Evolutionary conservation across 495 filamentous ascomycete genomes (phyloP).

Genomic region (Pyrenopolyporus hunteri): DNA sequence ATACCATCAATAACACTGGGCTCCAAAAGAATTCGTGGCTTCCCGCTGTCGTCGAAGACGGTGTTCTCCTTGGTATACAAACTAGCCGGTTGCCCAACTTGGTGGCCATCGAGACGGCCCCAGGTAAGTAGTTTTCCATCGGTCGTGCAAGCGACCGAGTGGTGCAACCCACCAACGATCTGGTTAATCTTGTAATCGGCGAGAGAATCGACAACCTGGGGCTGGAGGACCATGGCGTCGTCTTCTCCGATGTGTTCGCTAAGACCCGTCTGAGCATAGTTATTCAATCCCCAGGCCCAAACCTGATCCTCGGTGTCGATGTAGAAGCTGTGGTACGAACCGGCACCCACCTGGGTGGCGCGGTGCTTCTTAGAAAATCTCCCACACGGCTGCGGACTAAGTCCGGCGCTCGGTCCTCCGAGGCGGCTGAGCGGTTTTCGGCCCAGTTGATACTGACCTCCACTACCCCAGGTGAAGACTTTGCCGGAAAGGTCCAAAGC

Average conservation of each 20-base stretch:
- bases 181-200: constrained; percentile 54
- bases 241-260: constrained; percentile 68
- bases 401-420: constrained; percentile 59
- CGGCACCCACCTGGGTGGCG: constrained; percentile 60
- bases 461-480: constrained; percentile 72
- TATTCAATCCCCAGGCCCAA: constrained; percentile 85
- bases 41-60: constrained; percentile 59
- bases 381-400: constrained; percentile 67
- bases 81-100: constrained; percentile 57
- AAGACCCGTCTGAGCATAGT: constrained; percentile 79
- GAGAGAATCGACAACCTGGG: constrained; percentile 57
- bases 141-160: constrained; percentile 62
- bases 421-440: constrained; percentile 56
- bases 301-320: constrained; percentile 71
- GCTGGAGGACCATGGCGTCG: constrained; percentile 54
- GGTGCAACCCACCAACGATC: constrained; percentile 69
- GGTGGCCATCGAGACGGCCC: constrained; percentile 66
- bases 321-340: constrained; percentile 74
- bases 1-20: constrained; percentile 56
- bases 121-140: constrained; percentile 65
- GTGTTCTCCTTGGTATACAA: constrained; percentile 60
- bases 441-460: constrained; percentile 73
- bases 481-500: constrained; percentile 64
- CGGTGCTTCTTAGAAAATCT: constrained; percentile 66
- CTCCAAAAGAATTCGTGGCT: constrained; percentile 62